phyloP scores from a whole-genome alignment of 2,329 filamentous ascomycete species.

The Talaromyces sp. region DNA sequence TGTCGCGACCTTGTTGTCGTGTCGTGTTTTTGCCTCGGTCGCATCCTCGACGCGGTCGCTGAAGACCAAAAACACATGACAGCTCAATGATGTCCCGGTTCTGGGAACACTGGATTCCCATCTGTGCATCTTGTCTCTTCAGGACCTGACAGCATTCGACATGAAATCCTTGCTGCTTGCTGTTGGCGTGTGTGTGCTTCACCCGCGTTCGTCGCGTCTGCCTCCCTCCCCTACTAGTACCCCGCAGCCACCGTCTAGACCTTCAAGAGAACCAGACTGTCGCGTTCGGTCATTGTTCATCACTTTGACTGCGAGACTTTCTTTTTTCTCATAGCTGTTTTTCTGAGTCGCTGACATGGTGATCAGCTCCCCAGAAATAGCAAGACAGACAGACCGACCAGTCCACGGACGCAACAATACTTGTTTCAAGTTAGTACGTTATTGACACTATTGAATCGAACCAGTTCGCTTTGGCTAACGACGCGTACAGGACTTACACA shows the following conservation, averaged over 20 bases:
- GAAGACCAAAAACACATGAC: background rate
- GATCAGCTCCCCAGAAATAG: background rate
- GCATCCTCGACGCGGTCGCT: slow-evolving; percentile 8
- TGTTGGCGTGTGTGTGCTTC: background rate
- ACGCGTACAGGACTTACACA: background rate
- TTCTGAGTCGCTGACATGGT: background rate
- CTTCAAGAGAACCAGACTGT: background rate
- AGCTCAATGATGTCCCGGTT: background rate
- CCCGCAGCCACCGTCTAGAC: background rate
- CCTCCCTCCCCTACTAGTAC: background rate
- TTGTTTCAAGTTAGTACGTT: background rate
- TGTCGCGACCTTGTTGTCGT: slow-evolving; percentile 1
- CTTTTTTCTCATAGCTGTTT: background rate
- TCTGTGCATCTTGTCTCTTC: background rate
- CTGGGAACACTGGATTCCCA: background rate
- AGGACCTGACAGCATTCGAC: background rate
- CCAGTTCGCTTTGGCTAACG: background rate
- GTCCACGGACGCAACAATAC: background rate
- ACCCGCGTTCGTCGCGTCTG: background rate
- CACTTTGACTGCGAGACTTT: background rate
- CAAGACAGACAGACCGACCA: background rate
- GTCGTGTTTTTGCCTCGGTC: slow-evolving; percentile 3
- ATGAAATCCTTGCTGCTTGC: background rate
- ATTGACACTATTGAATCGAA: background rate
- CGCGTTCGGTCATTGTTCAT: background rate